These are phyloP conservation scores for Microdochium nivale DNA, from an alignment of 2,329 filamentous ascomycete genomes.

Conservation along the genomic window DNA sequence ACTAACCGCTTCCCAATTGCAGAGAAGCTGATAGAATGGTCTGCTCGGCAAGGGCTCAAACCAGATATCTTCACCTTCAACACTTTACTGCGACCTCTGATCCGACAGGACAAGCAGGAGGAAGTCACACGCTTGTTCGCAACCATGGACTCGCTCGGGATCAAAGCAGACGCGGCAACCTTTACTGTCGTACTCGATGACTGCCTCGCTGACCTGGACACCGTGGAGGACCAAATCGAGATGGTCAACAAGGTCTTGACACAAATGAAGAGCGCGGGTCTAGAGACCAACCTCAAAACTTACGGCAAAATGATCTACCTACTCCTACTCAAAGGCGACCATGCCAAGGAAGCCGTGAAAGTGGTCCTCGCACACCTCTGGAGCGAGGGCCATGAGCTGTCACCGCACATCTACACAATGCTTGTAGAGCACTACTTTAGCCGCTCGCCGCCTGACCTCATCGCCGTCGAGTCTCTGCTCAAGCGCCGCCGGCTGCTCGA, in stretches of 20 bases:
- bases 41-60: slow-evolving; percentile 41
- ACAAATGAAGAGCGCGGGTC: slow-evolving; percentile 46
- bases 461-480: slow-evolving; percentile 52
- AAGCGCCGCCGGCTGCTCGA: slow-evolving; percentile 27
- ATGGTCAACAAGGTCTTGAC: slow-evolving; percentile 46
- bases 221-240: slow-evolving; percentile 38
- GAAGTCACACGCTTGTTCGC: slow-evolving; percentile 45
- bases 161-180: slow-evolving; percentile 58
- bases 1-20: slow-evolving; percentile 34
- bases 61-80: slow-evolving; percentile 59
- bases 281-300: slow-evolving; percentile 51
- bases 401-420: slow-evolving; percentile 65
- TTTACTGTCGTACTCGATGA: slow-evolving; percentile 65
- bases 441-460: slow-evolving; percentile 47
- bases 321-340: slow-evolving; percentile 38
- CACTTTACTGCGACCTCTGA: slow-evolving; percentile 53
- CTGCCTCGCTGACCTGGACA: slow-evolving; percentile 33
- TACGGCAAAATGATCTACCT: slow-evolving; percentile 65
- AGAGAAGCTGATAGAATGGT: slow-evolving; percentile 40
- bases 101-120: slow-evolving; percentile 37
- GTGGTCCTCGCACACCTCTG: slow-evolving; percentile 57
- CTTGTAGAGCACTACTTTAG: slow-evolving; percentile 61
- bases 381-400: slow-evolving; percentile 39
- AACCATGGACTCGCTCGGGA: slow-evolving; percentile 46
- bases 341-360: slow-evolving; percentile 41